Conservation (phyloP, 805 yeast species). For the Cyberlindnera mississippiensis region DNA sequence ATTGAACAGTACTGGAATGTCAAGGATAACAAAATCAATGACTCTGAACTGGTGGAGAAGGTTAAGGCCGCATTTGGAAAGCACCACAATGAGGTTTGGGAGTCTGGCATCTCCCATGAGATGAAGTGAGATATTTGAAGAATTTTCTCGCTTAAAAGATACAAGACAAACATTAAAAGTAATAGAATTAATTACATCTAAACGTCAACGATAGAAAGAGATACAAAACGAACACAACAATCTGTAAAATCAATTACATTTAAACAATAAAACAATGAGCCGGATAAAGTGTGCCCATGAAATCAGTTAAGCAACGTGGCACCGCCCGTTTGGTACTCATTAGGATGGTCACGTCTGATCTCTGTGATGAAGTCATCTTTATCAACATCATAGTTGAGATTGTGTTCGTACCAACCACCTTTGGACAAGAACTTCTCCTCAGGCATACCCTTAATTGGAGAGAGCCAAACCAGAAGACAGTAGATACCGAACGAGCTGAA, state of each 20-base stretch:
- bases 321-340: slow-evolving; percentile 10
- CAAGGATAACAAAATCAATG: slow-evolving; percentile 27
- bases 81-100: slow-evolving; percentile 67
- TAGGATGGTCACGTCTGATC: slow-evolving; percentile 16
- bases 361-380: slow-evolving; percentile 13
- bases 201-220: no score
- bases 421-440: slow-evolving; percentile 36
- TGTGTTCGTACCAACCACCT: slow-evolving; percentile 45
- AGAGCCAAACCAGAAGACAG: slow-evolving; percentile 45
- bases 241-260: neutral
- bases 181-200: no score
- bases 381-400: slow-evolving; percentile 9
- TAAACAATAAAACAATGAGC: no score
- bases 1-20: slow-evolving; percentile 52
- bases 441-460: slow-evolving; percentile 50
- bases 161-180: no score
- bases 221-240: no score
- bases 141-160: no score
- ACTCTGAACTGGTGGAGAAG: slow-evolving; percentile 30
- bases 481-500: slow-evolving; percentile 53
- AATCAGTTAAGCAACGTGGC: no score
- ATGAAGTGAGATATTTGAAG: no score
- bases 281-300: no score
- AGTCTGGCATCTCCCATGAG: slow-evolving; percentile 37
- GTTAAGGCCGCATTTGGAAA: slow-evolving; percentile 49